Conservation (phyloP, 768 basidiomycete genomes). For the Paxillus involutus region DNA sequence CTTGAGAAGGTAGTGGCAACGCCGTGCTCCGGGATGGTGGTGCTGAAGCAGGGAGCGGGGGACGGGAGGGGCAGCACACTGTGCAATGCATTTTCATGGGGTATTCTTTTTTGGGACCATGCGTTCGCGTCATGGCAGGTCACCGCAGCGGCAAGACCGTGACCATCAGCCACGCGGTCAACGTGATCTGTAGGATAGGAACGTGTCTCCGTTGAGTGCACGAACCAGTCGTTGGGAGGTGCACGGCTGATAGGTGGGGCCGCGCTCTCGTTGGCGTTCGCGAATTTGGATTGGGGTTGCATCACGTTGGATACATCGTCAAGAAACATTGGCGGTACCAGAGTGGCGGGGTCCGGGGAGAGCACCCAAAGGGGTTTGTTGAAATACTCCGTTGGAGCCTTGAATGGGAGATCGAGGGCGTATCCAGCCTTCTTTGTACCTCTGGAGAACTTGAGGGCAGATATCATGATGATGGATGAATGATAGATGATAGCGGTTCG, state of each 20-base stretch:
- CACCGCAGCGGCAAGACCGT: neutral
- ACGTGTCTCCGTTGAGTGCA: conserved; percentile 5
- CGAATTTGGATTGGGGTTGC: neutral
- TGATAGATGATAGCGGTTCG: neutral
- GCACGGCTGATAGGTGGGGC: neutral
- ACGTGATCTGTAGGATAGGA: conserved; percentile 8
- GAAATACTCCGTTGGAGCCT: conserved; percentile 2
- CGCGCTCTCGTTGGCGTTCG: neutral
- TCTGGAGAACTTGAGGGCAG: neutral
- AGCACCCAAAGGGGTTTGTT: conserved; percentile 7
- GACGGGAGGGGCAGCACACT: conserved; percentile 5
- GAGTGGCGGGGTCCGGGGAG: conserved; percentile 8
- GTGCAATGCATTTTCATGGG: conserved; percentile 8
- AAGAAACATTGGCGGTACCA: conserved; percentile 5
- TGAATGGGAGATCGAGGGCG: neutral
- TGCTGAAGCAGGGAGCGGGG: conserved; percentile 10
- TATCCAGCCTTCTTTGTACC: neutral
- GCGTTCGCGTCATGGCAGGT: conserved; percentile 27
- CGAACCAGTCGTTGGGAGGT: conserved; percentile 1
- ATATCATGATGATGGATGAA: conserved; percentile 6
- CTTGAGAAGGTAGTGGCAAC: neutral
- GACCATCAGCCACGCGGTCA: conserved; percentile 16
- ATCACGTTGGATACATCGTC: conserved; percentile 7
- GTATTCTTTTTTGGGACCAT: conserved; percentile 14
- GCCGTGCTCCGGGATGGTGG: neutral